A percentile compares a stretch with the other conserved stretches of the same genome.
Conservation (phyloP, 108 stramenopile genomes). For the Skeletonema tropicum region DNA sequence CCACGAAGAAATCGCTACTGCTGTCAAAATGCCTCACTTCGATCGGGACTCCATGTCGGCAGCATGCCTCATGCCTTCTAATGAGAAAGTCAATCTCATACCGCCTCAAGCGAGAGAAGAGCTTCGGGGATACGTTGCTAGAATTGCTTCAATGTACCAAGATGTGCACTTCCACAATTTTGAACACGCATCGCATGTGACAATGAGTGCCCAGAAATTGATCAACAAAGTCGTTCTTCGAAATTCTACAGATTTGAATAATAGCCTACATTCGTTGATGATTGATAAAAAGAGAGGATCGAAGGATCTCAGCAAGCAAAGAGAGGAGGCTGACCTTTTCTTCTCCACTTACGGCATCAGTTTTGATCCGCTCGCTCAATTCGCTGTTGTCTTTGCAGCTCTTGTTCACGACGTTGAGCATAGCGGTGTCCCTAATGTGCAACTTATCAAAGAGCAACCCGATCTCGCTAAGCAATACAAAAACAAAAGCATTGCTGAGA, state of each 20-base stretch:
- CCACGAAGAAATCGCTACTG: conserved; percentile 8
- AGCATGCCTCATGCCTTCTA: conserved; percentile 12
- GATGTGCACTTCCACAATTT: conserved; percentile 34
- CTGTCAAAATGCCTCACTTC: conserved; percentile 9
- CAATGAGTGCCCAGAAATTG: conserved; percentile 35
- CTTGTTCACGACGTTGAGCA: conserved; percentile 62
- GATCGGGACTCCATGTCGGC: conserved; percentile 7
- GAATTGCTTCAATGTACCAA: conserved; percentile 27
- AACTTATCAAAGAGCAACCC: conserved; percentile 24
- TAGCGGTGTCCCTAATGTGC: conserved; percentile 38
- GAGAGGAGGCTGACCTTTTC: conserved; percentile 9
- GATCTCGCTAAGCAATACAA: conserved; percentile 14
- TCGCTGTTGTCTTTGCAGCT: conserved; percentile 48
- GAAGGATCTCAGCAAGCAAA: background rate
- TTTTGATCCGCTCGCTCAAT: conserved; percentile 13
- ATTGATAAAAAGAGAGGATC: background rate
- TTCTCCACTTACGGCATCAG: conserved; percentile 12
- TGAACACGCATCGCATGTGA: conserved; percentile 33
- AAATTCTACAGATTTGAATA: conserved; percentile 2
- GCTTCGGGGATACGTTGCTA: conserved; percentile 9
- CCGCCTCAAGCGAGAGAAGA: conserved; percentile 8
- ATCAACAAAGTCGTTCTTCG: conserved; percentile 18
- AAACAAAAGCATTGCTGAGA: conserved; percentile 31
- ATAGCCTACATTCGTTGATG: background rate
- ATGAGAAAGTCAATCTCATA: conserved; percentile 16